Conservation (phyloP, 805 yeast species). For the Sugiyamaella americana region DNA sequence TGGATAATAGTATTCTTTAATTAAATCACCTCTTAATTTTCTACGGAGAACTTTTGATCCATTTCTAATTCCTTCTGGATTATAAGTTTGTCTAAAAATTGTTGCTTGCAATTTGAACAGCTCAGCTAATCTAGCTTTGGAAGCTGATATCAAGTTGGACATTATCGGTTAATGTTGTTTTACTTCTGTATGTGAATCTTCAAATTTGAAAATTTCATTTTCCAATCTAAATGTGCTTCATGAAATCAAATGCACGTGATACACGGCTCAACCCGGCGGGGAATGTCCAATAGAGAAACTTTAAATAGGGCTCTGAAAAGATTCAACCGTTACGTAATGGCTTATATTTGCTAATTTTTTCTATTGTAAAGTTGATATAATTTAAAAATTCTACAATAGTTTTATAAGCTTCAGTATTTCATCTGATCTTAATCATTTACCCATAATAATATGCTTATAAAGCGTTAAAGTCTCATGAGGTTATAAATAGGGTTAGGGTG, state of each 20-base stretch:
- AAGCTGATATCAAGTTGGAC: background rate
- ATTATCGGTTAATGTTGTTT: background rate
- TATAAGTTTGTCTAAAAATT: slow-evolving; percentile 30
- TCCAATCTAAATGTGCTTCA: no score
- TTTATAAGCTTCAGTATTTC: no score
- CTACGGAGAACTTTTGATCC: slow-evolving; percentile 33
- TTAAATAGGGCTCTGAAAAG: no score
- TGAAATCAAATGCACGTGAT: background rate
- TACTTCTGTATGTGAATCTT: background rate
- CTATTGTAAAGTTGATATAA: no score
- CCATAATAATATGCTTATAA: no score
- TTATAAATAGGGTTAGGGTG: no score
- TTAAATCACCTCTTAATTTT: slow-evolving; percentile 28
- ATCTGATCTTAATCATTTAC: no score
- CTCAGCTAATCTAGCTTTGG: slow-evolving; percentile 24
- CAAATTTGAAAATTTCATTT: background rate
- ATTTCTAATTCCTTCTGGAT: slow-evolving; percentile 29
- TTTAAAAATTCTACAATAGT: no score
- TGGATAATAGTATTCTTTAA: slow-evolving; percentile 31
- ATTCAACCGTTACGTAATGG: no score
- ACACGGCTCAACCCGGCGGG: background rate
- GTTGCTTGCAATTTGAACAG: slow-evolving; percentile 27
- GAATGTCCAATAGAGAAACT: no score
- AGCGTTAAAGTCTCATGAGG: no score
- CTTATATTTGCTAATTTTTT: no score